A percentile compares a stretch with the other conserved stretches of the same genome.
phyloP scores from a whole-genome alignment of 2,329 filamentous ascomycete genomes.

The Septoria linicola region DNA sequence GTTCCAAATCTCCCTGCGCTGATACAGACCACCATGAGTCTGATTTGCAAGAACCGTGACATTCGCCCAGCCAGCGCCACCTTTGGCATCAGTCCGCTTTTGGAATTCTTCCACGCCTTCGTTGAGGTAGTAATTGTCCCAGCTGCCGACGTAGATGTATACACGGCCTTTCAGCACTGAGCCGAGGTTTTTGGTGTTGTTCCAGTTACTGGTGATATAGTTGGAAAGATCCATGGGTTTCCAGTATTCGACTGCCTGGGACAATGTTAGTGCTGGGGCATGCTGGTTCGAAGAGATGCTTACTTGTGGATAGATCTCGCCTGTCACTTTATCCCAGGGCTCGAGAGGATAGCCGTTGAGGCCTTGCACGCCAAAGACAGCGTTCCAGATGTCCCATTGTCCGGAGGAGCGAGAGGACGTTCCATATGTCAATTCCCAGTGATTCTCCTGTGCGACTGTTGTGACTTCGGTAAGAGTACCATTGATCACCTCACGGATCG shows the following conservation, averaged over 20 bases:
- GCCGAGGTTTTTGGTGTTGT: slow-evolving; percentile 34
- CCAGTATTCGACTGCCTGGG: slow-evolving; percentile 40
- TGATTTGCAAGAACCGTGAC: slow-evolving; percentile 37
- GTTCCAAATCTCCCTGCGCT: slow-evolving; percentile 35
- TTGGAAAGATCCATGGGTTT: slow-evolving; percentile 40
- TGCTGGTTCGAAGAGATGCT: too few species aligned
- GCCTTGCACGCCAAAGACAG: slow-evolving; percentile 41
- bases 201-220: slow-evolving; percentile 36
- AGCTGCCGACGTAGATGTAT: slow-evolving; percentile 39
- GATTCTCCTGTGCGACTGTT: slow-evolving; percentile 19
- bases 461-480: slow-evolving; percentile 29
- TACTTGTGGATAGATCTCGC: slow-evolving; percentile 42
- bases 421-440: slow-evolving; percentile 42
- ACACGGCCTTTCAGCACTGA: slow-evolving; percentile 36
- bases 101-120: slow-evolving; percentile 41
- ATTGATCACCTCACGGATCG: slow-evolving; percentile 36
- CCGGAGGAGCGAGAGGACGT: slow-evolving; percentile 37
- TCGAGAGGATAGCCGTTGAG: slow-evolving; percentile 42
- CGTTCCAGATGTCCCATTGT: slow-evolving; percentile 43
- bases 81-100: slow-evolving; percentile 35
- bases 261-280: too few species aligned
- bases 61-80: slow-evolving; percentile 41
- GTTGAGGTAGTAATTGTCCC: slow-evolving; percentile 42
- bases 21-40: slow-evolving; percentile 39
- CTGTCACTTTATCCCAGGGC: slow-evolving; percentile 43